Evolutionary conservation across 352 stramenopile genomes (phyloP).

Genomic region (Blastocystis sp.): DNA sequence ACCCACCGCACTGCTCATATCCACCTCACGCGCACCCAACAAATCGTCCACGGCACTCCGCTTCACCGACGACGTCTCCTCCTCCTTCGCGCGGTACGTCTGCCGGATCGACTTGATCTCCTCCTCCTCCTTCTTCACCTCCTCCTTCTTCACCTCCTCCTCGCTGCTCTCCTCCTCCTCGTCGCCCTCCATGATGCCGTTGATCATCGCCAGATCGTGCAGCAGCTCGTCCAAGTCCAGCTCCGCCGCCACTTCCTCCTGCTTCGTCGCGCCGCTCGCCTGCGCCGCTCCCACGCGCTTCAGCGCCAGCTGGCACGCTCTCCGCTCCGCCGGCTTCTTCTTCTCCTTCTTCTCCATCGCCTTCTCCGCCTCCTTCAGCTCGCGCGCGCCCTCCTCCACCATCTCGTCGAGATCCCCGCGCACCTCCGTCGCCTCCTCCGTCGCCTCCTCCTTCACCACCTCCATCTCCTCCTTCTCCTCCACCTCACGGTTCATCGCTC

Average conservation of each 20-base stretch:
- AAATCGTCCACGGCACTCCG: neutral
- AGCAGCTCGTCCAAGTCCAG: slow-evolving; percentile 27
- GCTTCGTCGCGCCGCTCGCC: neutral
- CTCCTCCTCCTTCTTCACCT: neutral
- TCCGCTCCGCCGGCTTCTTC: too few relatives aligned
- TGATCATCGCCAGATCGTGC: slow-evolving; percentile 35
- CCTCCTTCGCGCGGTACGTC: neutral
- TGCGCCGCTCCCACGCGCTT: neutral
- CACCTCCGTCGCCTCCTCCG: neutral
- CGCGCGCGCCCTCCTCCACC: neutral
- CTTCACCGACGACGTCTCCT: neutral
- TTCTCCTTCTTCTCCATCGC: neutral
- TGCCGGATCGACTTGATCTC: slow-evolving; percentile 19
- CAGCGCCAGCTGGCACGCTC: neutral
- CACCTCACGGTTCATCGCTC: neutral
- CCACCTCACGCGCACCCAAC: neutral
- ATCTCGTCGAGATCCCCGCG: neutral
- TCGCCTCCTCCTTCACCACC: neutral
- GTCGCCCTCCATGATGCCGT: slow-evolving; percentile 17
- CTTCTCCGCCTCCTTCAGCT: neutral
- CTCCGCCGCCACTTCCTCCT: neutral
- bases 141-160: slow-evolving; percentile 21
- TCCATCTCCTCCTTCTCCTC: neutral
- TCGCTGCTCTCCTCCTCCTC: neutral
- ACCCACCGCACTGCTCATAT: neutral